Conservation (phyloP, 1,284 basidiomycete species). For the Pyrrhoderma lamaoense region DNA sequence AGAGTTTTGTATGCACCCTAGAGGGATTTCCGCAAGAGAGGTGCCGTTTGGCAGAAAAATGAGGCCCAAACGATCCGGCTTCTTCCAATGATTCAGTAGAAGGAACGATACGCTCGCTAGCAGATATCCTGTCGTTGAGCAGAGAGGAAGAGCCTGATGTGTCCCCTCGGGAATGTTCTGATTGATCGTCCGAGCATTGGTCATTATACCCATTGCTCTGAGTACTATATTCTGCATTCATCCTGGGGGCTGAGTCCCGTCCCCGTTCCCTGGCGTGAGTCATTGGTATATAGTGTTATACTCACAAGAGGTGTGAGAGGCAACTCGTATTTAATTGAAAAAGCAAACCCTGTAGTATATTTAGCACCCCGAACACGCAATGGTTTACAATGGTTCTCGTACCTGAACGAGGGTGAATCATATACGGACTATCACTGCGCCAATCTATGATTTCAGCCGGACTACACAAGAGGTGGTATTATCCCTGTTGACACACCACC, state of each 20-base stretch:
- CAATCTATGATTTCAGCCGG: too few species aligned
- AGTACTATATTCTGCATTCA: slow-evolving; percentile 2
- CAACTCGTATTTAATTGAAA: too few species aligned
- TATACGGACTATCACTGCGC: too few species aligned
- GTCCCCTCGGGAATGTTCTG: slow-evolving; percentile 1
- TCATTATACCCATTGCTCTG: slow-evolving; percentile 12
- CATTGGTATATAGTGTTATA: slow-evolving; percentile 1
- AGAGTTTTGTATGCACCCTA: slow-evolving; percentile 54
- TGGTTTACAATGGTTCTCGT: too few species aligned
- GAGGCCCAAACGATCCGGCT: slow-evolving; percentile 21
- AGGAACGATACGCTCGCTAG: slow-evolving; percentile 12
- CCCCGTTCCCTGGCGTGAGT: slow-evolving; percentile 8
- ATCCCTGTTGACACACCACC: too few species aligned
- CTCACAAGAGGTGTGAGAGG: background rate
- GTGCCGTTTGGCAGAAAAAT: slow-evolving; percentile 82
- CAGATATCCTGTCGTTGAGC: slow-evolving; percentile 12
- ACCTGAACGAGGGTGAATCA: too few species aligned
- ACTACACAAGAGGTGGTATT: too few species aligned
- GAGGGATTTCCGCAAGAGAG: slow-evolving; percentile 82
- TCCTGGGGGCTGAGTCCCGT: slow-evolving; percentile 3
- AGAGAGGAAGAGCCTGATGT: slow-evolving; percentile 6
- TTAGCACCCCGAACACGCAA: too few species aligned
- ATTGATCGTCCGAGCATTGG: slow-evolving; percentile 11
- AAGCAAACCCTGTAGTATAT: too few species aligned
- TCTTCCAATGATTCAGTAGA: slow-evolving; percentile 21